Conservation (phyloP, 495 filamentous ascomycete species). For the Penicillium odoratum region DNA sequence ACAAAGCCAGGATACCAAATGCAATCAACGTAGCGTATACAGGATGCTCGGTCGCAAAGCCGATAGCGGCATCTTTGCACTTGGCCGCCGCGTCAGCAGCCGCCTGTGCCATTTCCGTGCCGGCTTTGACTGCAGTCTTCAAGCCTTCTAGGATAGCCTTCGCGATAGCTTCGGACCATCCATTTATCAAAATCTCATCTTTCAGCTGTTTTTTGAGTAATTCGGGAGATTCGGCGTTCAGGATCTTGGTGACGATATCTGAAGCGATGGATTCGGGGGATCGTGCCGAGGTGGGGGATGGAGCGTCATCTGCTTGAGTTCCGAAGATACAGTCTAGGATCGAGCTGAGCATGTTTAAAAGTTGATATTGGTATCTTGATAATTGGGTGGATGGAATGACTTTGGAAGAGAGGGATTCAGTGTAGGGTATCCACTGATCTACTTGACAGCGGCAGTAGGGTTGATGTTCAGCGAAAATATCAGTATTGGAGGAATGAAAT, state of each 20-base stretch:
- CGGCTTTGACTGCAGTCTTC: constrained; percentile 30
- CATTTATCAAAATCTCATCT: constrained; percentile 7
- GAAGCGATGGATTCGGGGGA: constrained; percentile 13
- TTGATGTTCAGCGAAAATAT: too few relatives aligned
- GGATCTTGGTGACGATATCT: constrained; percentile 17
- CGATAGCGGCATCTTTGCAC: constrained; percentile 29
- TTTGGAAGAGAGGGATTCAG: not conserved
- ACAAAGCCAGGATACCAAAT: constrained; percentile 47
- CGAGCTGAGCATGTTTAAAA: not conserved
- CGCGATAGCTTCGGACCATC: constrained; percentile 44
- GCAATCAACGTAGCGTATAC: constrained; percentile 47
- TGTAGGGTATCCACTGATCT: too few relatives aligned
- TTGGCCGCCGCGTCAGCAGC: constrained; percentile 36
- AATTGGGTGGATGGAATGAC: not conserved
- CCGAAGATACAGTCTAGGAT: constrained; percentile 1
- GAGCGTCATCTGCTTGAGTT: not conserved
- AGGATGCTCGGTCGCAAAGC: constrained; percentile 46
- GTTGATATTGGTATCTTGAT: not conserved
- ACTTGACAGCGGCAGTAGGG: too few relatives aligned
- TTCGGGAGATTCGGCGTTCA: constrained; percentile 9
- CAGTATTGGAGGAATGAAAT: too few relatives aligned
- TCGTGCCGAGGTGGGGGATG: not conserved
- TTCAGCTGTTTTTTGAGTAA: constrained; percentile 13
- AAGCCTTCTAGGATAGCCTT: constrained; percentile 34
- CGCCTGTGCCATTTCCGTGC: constrained; percentile 28